These are phyloP conservation scores for Aureobasidium melanogenum DNA, from an alignment of 2,329 filamentous ascomycete species.

Conservation along the genomic window DNA sequence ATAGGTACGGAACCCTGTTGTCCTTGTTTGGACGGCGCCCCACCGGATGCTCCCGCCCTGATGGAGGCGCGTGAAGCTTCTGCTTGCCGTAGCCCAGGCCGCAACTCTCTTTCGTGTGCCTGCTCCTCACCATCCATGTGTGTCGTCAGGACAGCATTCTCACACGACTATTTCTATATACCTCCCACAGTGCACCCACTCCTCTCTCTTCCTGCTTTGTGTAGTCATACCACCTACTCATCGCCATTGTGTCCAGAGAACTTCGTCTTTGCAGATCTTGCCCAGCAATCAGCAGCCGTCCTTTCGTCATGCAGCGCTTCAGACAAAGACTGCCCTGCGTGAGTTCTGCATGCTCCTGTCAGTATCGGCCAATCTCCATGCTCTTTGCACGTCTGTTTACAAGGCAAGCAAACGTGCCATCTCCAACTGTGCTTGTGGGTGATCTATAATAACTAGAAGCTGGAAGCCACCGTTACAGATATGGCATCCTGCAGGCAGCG, in stretches of 20 bases:
- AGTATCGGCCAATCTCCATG: neutral
- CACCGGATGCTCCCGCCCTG: no score
- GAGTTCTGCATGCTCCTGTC: neutral
- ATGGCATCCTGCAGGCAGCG: slow-evolving; percentile 3
- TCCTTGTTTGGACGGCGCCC: slow-evolving; percentile 1
- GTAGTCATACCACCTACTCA: neutral
- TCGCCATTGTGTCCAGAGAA: neutral
- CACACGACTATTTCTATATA: neutral
- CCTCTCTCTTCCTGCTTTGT: no score
- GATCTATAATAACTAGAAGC: neutral
- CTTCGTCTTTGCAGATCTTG: neutral
- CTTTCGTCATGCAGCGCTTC: neutral
- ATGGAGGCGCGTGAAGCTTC: no score
- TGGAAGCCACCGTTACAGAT: slow-evolving; percentile 1
- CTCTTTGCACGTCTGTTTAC: neutral
- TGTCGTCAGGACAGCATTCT: no score
- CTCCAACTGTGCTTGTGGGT: neutral
- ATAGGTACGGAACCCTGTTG: no score
- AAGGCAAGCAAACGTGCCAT: slow-evolving; percentile 4
- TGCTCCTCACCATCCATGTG: no score
- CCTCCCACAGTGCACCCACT: no score
- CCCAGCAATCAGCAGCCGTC: neutral
- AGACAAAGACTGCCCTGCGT: neutral
- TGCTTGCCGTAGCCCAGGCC: no score
- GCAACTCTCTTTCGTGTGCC: no score